Evolutionary conservation across 495 filamentous ascomycete genomes (phyloP), one percentile per base, ranked within the genome.

Genomic region (Penicillium riverlandense): DNA sequence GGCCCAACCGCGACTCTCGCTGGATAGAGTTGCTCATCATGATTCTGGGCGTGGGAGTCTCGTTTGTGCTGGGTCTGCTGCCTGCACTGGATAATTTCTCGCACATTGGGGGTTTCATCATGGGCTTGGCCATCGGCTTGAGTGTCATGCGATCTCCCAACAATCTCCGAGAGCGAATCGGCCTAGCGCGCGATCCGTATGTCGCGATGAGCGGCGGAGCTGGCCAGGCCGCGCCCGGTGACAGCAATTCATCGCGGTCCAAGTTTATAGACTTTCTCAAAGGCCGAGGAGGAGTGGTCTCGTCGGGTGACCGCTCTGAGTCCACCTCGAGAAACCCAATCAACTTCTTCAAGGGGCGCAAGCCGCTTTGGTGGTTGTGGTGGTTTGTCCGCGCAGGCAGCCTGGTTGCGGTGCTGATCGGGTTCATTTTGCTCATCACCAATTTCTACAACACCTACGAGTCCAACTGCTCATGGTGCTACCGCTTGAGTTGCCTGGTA

Each of bases 41-140:
- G 66, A 47, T 88, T 32, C 61, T 96, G 42, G 88, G 94, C 54
- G 79, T 97, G 35, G 71, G 77, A 44, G 85, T 98, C 44, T 90
- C 90, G 1, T 96, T 98, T 54, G 88, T 90, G 4, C 77, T 98
- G 10, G 92, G 92, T 30, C 78, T 98, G 13, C 78, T 98, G 1
- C 92, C 92, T 0, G 91, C 90, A 7, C 66, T 98, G 35, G 92
- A 98, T 69, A 98, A 98, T 64, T 98, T 98, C 67, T 83, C 86
- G 16, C 92, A 98, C 55, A 95, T 98, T 47, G 92, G 92, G 30
- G 92, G 92, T 8, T 96, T 98, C 58, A 66, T 95, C 40, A 92
- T 95, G 83, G 92, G 92, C 0, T 65, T 98, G 11, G 84, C 83
- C 6, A 76, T 96, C 16, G 92, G 92, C 6, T 69, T 97, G 30